phyloP scores from a whole-genome alignment of 2,329 filamentous ascomycete genomes.

The Colletotrichum lupini region DNA sequence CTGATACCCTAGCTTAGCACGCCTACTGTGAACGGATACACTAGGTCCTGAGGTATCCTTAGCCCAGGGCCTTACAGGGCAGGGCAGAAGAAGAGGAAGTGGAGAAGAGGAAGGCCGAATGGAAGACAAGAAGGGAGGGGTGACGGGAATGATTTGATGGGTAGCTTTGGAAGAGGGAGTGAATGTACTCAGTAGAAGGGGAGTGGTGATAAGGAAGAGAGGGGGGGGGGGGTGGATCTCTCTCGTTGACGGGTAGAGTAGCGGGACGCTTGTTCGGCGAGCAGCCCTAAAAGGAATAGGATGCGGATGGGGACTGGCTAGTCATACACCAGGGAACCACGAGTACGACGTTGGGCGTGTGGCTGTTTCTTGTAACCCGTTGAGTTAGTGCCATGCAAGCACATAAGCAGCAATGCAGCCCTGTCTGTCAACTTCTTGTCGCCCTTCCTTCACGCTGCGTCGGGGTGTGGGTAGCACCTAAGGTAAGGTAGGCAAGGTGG shows the following conservation, averaged over 20 bases:
- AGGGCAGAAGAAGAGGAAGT: neutral
- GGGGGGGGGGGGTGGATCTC: neutral
- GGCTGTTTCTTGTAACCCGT: slow-evolving; percentile 19
- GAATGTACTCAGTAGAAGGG: neutral
- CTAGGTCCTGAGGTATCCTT: neutral
- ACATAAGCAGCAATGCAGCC: slow-evolving; percentile 27
- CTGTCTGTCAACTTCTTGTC: slow-evolving; percentile 21
- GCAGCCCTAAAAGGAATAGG: slow-evolving; percentile 32
- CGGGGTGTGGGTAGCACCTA: neutral
- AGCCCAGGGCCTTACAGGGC: neutral
- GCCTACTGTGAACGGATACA: no score
- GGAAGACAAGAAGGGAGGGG: neutral
- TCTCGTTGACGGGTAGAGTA: neutral
- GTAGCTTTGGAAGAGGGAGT: neutral
- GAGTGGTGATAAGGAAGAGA: neutral
- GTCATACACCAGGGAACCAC: slow-evolving; percentile 4
- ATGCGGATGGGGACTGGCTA: slow-evolving; percentile 28
- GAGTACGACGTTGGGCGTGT: slow-evolving; percentile 21
- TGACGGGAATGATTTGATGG: neutral
- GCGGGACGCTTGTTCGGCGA: slow-evolving; percentile 20
- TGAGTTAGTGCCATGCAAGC: slow-evolving; percentile 22
- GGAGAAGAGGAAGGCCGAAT: neutral
- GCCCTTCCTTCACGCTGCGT: neutral
- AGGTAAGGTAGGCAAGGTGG: neutral
- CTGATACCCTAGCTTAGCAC: no score